Conservation (phyloP, 805 yeast genomes). For the Spathaspora gorwiae region DNA sequence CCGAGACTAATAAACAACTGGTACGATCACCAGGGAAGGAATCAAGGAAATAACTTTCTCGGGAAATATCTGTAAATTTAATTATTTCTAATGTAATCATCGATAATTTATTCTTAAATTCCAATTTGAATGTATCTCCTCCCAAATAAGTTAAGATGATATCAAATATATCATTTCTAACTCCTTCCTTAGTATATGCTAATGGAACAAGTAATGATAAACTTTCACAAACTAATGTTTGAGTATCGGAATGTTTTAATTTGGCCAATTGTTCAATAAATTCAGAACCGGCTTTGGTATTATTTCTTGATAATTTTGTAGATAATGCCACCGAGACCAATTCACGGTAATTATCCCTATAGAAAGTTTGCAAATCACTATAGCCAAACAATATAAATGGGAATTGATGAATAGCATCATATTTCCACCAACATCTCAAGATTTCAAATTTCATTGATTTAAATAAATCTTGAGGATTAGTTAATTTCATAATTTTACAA, state of each 20-base stretch:
- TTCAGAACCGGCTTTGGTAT: not conserved
- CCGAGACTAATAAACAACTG: not conserved
- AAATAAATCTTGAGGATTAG: slow-evolving; percentile 19
- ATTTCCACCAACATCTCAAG: slow-evolving; percentile 42
- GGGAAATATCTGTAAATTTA: slow-evolving; percentile 35
- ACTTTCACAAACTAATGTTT: slow-evolving; percentile 24
- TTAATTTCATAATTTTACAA: slow-evolving; percentile 12
- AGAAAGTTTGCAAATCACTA: slow-evolving; percentile 21
- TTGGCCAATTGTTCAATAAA: slow-evolving; percentile 12
- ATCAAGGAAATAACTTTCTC: slow-evolving; percentile 14
- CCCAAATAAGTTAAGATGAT: slow-evolving; percentile 11
- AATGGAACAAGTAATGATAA: slow-evolving; percentile 40
- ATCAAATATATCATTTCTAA: slow-evolving; percentile 27
- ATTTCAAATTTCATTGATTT: slow-evolving; percentile 27
- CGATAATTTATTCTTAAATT: slow-evolving; percentile 19
- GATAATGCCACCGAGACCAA: slow-evolving; percentile 34
- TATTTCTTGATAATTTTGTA: slow-evolving; percentile 11
- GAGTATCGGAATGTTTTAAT: slow-evolving; percentile 10
- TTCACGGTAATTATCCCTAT: slow-evolving; percentile 27
- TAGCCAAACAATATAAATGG: slow-evolving; percentile 42
- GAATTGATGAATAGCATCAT: slow-evolving; percentile 27
- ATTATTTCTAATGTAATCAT: slow-evolving; percentile 36
- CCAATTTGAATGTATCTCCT: slow-evolving; percentile 14
- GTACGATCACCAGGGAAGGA: not conserved
- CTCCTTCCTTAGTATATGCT: slow-evolving; percentile 38